Percentiles rank a stretch among this genome's conserved stretches.
Conservation (phyloP, 2,329 filamentous ascomycete species). For the Fusarium nodosum region DNA sequence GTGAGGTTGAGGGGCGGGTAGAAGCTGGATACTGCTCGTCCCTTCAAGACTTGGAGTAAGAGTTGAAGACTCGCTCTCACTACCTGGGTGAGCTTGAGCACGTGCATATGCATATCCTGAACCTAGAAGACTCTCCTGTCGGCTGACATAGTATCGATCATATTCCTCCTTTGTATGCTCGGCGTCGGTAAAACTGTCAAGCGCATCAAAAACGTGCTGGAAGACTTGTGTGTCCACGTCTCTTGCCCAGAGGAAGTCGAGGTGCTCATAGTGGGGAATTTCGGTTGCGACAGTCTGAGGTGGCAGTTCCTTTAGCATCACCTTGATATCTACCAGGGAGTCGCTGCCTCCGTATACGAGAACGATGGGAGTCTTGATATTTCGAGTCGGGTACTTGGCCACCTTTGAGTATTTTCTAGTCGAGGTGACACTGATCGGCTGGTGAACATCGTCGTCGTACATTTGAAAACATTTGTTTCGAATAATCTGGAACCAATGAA, state of each 20-base stretch:
- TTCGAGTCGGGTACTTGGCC: slow-evolving; percentile 94
- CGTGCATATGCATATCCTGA: slow-evolving; percentile 50
- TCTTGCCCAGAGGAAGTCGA: slow-evolving; percentile 94
- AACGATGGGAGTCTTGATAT: slow-evolving; percentile 96
- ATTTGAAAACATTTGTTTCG: slow-evolving; percentile 97
- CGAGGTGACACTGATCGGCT: slow-evolving; percentile 77
- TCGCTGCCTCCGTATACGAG: slow-evolving; percentile 94
- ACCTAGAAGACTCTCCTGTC: slow-evolving; percentile 65
- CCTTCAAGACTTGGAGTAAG: slow-evolving; percentile 46
- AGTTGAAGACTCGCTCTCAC: slow-evolving; percentile 57
- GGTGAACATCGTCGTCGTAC: slow-evolving; percentile 95
- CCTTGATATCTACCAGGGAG: slow-evolving; percentile 91
- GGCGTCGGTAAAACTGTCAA: slow-evolving; percentile 77
- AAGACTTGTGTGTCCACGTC: slow-evolving; percentile 90
- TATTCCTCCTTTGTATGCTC: slow-evolving; percentile 72
- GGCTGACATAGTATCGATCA: slow-evolving; percentile 66
- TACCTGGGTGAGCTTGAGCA: slow-evolving; percentile 49
- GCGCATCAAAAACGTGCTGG: slow-evolving; percentile 88
- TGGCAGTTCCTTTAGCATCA: slow-evolving; percentile 92
- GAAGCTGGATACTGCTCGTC: slow-evolving; percentile 12
- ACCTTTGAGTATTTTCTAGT: slow-evolving; percentile 93
- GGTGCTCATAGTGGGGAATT: slow-evolving; percentile 93
- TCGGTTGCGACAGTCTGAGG: slow-evolving; percentile 86
- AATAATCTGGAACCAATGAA: slow-evolving; percentile 99
- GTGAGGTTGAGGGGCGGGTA: slow-evolving; percentile 46